A percentile compares a stretch with the other conserved stretches of the same genome.
Evolutionary conservation across 2,329 filamentous ascomycete species (phyloP).

Genomic region (Nigrospora oryzae): DNA sequence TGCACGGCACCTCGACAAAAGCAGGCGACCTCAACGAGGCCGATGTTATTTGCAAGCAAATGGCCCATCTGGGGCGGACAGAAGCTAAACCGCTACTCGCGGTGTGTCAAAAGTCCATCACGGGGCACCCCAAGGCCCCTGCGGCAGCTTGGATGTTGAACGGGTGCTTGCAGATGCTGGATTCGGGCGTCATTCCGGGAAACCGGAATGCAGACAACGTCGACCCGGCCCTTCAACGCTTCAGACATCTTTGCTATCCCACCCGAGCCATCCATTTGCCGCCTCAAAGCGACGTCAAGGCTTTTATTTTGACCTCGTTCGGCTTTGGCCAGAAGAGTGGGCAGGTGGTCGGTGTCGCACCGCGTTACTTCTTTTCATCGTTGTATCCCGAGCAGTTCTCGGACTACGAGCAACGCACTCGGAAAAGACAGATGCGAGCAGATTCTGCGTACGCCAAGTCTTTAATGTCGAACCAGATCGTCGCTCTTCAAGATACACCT

Average conservation of each 20-base stretch:
- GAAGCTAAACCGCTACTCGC: constrained; percentile 94
- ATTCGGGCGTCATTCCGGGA: constrained; percentile 86
- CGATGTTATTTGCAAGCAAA: constrained; percentile 90
- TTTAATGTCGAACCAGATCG: too few relatives aligned
- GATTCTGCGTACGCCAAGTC: too few relatives aligned
- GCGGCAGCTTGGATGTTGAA: constrained; percentile 99
- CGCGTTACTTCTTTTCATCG: constrained; percentile 7
- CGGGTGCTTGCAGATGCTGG: constrained; percentile 89
- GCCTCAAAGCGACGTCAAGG: constrained; percentile 11
- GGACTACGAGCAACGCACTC: too few relatives aligned
- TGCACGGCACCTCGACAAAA: constrained; percentile 97
- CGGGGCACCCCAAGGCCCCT: constrained; percentile 97
- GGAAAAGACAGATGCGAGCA: too few relatives aligned
- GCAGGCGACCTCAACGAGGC: constrained; percentile 99
- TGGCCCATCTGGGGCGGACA: constrained; percentile 85
- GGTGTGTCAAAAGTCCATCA: constrained; percentile 99
- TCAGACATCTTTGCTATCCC: constrained; percentile 94
- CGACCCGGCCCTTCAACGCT: constrained; percentile 92
- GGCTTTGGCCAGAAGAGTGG: constrained; percentile 36
- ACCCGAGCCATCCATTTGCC: constrained; percentile 71
- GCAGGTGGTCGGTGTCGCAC: constrained; percentile 23
- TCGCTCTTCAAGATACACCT: too few relatives aligned
- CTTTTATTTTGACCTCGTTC: constrained; percentile 30
- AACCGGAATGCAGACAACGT: constrained; percentile 98
- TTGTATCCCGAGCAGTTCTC: too few relatives aligned